Evolutionary conservation across 768 basidiomycete species (phyloP), one percentile per base, ranked within the genome.

Genomic region (Serendipita sp.): DNA sequence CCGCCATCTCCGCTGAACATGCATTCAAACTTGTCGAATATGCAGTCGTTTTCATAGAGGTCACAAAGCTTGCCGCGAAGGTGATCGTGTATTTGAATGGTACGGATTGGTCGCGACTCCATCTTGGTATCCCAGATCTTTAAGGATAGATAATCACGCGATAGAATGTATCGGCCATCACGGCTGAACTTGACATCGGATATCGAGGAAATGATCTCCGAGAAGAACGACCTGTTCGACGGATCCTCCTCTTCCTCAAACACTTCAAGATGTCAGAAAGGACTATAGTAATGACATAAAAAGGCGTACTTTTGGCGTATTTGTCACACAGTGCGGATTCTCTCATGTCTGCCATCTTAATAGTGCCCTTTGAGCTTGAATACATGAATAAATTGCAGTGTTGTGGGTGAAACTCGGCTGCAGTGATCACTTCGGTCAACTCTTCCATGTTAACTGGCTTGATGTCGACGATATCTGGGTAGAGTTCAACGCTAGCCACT

Each of bases 51-150:
- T 79, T 99, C 96, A 72, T 99, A 99, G 68, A 98, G 76, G 74
- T 99, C 96, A 74, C 96, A 99, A 5, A 99, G 84, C 75, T 98
- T 99, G 64, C 91, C 90, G 63, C 95, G 86, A 51, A 99, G 80
- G 75, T 98, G 95, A 70, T 99, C 96, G 72, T 99, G 96, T 71
- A 99, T 98, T 63, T 92, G 89, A 74, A 99, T 98, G 11, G 93
- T 98, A 78, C 96, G 95, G 66, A 99, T 77, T 13, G 96, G 96
- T 70, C 88, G 84, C 68, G 85, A 86, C 76, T 99, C 96, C 94
- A 98, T 98, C 75, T 96, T 96, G 76, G 98, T 83, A 75, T 99
- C 96, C 96, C 96, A 99, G 72, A 99, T 95, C 81, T 97, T 97
- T 70, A 99, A 79, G 64, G 94, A 95, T 38, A 99, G 79, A 75